Evolutionary conservation across 1,284 basidiomycete genomes (phyloP).

Genomic region (Melampsora abietis-canadensis): DNA sequence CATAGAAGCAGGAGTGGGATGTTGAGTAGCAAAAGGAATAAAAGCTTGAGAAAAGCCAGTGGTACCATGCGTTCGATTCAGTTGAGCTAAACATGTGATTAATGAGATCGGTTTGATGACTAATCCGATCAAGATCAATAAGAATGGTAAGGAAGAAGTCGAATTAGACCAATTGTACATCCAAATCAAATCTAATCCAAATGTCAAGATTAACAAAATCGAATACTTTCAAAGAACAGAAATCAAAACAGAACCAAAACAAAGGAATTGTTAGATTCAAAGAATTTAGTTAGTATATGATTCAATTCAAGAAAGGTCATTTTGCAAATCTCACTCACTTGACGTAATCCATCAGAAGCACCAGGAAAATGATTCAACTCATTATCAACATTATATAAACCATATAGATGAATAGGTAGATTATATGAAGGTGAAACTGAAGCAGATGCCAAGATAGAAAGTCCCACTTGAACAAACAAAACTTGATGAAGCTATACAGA

Average conservation of each 20-base stretch:
- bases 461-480: conserved; percentile 34
- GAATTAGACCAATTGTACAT: conserved; percentile 27
- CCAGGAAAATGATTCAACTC: conserved; percentile 14
- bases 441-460: conserved; percentile 18
- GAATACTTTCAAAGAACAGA: conserved; percentile 23
- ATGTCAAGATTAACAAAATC: not conserved
- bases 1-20: not conserved
- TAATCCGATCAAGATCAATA: conserved; percentile 25
- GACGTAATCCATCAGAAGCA: conserved; percentile 22
- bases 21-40: not conserved
- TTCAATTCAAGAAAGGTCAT: no score
- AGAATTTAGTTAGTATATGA: no score
- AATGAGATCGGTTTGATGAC: conserved; percentile 33
- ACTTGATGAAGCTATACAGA: conserved; percentile 20
- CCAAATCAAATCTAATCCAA: conserved; percentile 27
- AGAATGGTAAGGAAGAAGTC: conserved; percentile 18
- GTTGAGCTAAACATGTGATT: conserved; percentile 18
- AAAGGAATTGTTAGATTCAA: conserved; percentile 7
- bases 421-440: conserved; percentile 34
- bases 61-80: not conserved
- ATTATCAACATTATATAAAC: conserved; percentile 34
- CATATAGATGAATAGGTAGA: conserved; percentile 36
- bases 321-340: not conserved
- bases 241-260: no score
- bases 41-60: conserved; percentile 4